A percentile compares a stretch with the other conserved stretches of the same genome.
phyloP scores from a whole-genome alignment of 106 monocot species.

The Dioscorea alata region DNA sequence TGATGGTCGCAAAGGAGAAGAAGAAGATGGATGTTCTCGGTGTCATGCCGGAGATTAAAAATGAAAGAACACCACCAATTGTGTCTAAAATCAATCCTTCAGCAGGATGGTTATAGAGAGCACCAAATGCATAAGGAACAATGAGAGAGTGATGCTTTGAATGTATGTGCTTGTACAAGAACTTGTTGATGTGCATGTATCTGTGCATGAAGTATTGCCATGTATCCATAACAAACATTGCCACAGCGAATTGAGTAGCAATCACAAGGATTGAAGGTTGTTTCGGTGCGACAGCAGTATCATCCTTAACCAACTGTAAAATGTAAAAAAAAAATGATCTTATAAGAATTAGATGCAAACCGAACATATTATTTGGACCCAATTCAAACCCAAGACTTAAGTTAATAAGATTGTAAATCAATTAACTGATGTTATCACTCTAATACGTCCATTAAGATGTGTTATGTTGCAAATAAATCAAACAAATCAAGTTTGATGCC shows the following conservation, averaged over 20 bases:
- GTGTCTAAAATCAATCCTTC: slow-evolving; percentile 50
- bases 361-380: too few species aligned
- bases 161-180: slow-evolving; percentile 54
- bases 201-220: slow-evolving; percentile 62
- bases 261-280: slow-evolving; percentile 6
- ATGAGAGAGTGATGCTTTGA: slow-evolving; percentile 47
- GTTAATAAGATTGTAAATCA: too few species aligned
- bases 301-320: slow-evolving; percentile 1
- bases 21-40: slow-evolving; percentile 43
- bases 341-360: too few species aligned
- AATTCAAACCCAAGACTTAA: too few species aligned
- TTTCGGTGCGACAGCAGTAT: neutral
- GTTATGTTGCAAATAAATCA: too few species aligned
- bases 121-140: slow-evolving; percentile 47
- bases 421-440: too few species aligned
- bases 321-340: neutral
- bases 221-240: slow-evolving; percentile 34
- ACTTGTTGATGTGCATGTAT: slow-evolving; percentile 47
- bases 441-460: too few species aligned
- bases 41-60: slow-evolving; percentile 48
- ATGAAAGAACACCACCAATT: slow-evolving; percentile 33
- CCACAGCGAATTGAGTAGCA: slow-evolving; percentile 10
- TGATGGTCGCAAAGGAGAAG: slow-evolving; percentile 52
- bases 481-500: too few species aligned
- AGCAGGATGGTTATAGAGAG: slow-evolving; percentile 52